A percentile compares a stretch with the other conserved stretches of the same genome.
These are phyloP conservation scores for Scedosporium aurantiacum DNA, from an alignment of 2,329 filamentous ascomycete genomes.

Conservation along the genomic window DNA sequence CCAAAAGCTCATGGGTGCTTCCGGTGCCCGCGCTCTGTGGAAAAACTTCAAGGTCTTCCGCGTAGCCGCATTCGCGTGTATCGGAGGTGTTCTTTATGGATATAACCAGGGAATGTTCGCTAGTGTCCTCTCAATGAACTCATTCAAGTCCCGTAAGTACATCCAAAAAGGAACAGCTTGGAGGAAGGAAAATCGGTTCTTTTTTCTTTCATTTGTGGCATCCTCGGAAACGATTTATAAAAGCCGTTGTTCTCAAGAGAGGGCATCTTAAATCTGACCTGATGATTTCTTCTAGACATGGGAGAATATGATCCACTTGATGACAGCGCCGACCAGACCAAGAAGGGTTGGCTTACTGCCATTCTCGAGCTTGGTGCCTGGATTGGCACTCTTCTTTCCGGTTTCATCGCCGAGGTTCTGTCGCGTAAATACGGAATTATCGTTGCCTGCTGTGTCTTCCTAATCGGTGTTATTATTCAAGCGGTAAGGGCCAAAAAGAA, in stretches of 20 bases:
- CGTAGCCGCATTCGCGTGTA: conserved; percentile 51
- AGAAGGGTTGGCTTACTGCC: conserved; percentile 50
- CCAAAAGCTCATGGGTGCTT: conserved; percentile 41
- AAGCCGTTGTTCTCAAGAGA: neutral
- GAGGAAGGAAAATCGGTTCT: conserved; percentile 15
- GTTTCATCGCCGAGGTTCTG: conserved; percentile 58
- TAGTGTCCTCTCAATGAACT: conserved; percentile 50
- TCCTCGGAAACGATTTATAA: conserved; percentile 19
- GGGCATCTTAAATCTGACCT: neutral
- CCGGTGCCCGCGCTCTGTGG: conserved; percentile 39
- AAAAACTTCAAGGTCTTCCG: conserved; percentile 51
- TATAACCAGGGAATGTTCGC: conserved; percentile 71
- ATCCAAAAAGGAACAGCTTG: neutral
- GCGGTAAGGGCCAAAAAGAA: conserved; percentile 17
- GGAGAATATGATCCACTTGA: conserved; percentile 38
- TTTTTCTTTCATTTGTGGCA: conserved; percentile 32
- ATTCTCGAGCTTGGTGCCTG: conserved; percentile 70
- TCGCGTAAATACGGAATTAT: conserved; percentile 61
- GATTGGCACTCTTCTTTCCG: conserved; percentile 60
- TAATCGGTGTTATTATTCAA: conserved; percentile 57
- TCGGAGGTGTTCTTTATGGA: conserved; percentile 53
- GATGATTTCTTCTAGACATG: conserved; percentile 32
- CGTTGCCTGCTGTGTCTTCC: conserved; percentile 50
- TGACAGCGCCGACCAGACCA: conserved; percentile 33
- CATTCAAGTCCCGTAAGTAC: conserved; percentile 38